Evolutionary conservation across 2,329 filamentous ascomycete genomes (phyloP).

Genomic region (Camillea tinctor): DNA sequence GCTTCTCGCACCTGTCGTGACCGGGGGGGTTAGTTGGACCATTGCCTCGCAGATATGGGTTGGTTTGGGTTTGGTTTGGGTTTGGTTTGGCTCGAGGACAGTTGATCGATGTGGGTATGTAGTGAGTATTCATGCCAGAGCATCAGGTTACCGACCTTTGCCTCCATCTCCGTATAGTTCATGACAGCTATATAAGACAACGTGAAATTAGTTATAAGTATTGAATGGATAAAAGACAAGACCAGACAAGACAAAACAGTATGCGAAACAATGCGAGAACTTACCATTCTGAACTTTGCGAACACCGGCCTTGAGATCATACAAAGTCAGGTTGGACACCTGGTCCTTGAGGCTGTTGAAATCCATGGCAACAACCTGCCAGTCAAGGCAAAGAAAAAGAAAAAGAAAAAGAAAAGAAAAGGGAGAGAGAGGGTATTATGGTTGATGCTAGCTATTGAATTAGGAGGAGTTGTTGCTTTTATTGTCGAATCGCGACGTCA

Average conservation of each 20-base stretch:
- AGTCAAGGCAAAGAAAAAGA: conserved; percentile 3
- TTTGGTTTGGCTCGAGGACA: not conserved
- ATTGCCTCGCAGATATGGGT: not conserved
- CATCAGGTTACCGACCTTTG: conserved; percentile 48
- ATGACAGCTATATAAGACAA: conserved; percentile 75
- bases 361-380: conserved; percentile 61
- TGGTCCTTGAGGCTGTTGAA: conserved; percentile 80
- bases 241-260: no score
- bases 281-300: conserved; percentile 95
- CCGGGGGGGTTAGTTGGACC: conserved; percentile 4
- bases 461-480: no score
- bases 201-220: conserved; percentile 6
- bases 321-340: conserved; percentile 88
- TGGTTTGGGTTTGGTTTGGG: no score
- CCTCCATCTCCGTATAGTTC: conserved; percentile 96
- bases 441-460: no score
- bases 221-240: no score
- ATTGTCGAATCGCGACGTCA: no score
- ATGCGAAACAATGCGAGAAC: not conserved
- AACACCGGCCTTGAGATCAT: conserved; percentile 92
- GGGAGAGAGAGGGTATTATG: not conserved
- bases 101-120: no score
- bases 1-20: conserved; percentile 80
- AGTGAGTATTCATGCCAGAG: not conserved
- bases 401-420: not conserved